Percentiles rank a stretch among this genome's conserved stretches.
Conservation (phyloP, 2,329 filamentous ascomycete genomes). For the Paramyrothecium roridum region DNA sequence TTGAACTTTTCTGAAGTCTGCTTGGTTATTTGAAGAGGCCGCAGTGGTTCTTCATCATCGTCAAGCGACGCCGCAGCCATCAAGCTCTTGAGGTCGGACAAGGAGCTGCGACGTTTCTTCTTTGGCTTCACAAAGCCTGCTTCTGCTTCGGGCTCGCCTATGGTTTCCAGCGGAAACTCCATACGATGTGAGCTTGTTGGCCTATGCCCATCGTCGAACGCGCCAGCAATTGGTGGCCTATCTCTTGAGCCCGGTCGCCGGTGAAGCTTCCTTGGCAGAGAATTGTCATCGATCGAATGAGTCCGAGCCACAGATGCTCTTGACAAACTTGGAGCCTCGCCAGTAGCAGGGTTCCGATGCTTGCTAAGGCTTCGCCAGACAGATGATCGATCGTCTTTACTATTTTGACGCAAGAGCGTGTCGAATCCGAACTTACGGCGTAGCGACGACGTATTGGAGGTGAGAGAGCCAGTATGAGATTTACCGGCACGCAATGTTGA, state of each 20-base stretch:
- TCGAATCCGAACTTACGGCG: slow-evolving; percentile 82
- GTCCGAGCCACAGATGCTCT: slow-evolving; percentile 67
- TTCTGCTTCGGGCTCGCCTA: slow-evolving; percentile 53
- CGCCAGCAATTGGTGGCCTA: slow-evolving; percentile 57
- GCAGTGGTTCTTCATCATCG: slow-evolving; percentile 32
- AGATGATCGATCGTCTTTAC: slow-evolving; percentile 72
- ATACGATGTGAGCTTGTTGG: slow-evolving; percentile 56
- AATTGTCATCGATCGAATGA: slow-evolving; percentile 71
- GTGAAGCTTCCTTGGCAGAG: slow-evolving; percentile 33
- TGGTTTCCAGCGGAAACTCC: slow-evolving; percentile 55
- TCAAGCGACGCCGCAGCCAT: slow-evolving; percentile 58
- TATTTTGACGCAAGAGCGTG: slow-evolving; percentile 72
- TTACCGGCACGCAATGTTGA: slow-evolving; percentile 54
- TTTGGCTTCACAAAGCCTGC: slow-evolving; percentile 40
- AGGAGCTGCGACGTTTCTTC: slow-evolving; percentile 84
- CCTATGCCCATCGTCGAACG: slow-evolving; percentile 57
- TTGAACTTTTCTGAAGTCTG: slow-evolving; percentile 56
- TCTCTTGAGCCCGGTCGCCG: slow-evolving; percentile 56
- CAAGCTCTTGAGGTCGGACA: slow-evolving; percentile 77
- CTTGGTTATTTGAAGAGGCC: slow-evolving; percentile 50
- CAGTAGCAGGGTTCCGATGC: slow-evolving; percentile 59
- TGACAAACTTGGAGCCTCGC: slow-evolving; percentile 61
- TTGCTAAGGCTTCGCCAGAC: slow-evolving; percentile 90
- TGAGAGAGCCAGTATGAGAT: slow-evolving; percentile 69
- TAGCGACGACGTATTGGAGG: slow-evolving; percentile 83